These are phyloP conservation scores for Verticillium albo-atrum DNA, from an alignment of 2,329 filamentous ascomycete genomes.

Conservation along the genomic window DNA sequence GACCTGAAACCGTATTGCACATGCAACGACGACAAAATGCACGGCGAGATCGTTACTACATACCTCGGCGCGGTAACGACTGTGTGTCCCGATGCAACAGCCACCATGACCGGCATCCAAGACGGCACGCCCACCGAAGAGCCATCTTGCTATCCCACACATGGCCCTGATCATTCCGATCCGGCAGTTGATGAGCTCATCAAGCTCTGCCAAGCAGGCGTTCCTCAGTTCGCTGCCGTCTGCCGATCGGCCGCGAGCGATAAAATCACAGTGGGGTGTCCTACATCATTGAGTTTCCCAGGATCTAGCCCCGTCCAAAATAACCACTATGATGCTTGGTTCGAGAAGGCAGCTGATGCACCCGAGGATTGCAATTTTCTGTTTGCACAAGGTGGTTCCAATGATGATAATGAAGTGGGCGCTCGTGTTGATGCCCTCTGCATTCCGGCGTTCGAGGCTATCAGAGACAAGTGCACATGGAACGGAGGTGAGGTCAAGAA, in stretches of 20 bases:
- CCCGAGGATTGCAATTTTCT: not conserved
- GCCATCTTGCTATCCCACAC: not conserved
- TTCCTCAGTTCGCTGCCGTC: not conserved
- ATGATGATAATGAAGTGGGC: not conserved
- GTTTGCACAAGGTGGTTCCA: not conserved
- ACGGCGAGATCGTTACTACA: conserved; percentile 4
- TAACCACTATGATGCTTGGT: not conserved
- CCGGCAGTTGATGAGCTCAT: not conserved
- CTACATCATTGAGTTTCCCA: no score
- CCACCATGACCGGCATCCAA: not conserved
- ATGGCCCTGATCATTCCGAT: not conserved
- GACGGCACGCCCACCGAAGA: not conserved
- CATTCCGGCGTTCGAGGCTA: not conserved
- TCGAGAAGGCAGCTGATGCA: not conserved
- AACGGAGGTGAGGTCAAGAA: conserved; percentile 4
- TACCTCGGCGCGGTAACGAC: conserved; percentile 4
- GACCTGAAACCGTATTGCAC: conserved; percentile 1
- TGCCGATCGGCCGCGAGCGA: not conserved
- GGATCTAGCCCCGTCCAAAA: not conserved
- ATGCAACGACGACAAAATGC: conserved; percentile 6
- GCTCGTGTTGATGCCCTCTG: not conserved
- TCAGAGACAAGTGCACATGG: conserved; percentile 2
- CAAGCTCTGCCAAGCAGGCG: not conserved
- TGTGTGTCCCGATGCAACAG: not conserved
- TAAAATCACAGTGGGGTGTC: not conserved